Percentiles rank a stretch among this genome's conserved stretches.
Evolutionary conservation across 192 early-diverging fungal genomes (phyloP).

Genomic region (Gorgonomyces haynaldii): DNA sequence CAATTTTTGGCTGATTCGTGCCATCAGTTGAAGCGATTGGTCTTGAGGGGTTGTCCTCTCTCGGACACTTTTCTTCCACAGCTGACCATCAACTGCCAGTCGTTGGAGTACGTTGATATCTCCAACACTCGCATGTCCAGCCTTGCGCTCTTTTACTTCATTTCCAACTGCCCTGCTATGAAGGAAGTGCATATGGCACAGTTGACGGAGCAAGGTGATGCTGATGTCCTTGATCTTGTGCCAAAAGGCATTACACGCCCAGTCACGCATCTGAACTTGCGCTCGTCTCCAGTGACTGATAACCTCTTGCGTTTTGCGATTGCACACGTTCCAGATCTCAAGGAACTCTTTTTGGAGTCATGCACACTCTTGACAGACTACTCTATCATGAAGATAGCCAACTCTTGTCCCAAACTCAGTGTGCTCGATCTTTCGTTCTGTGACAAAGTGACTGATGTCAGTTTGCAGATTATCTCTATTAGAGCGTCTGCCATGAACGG

Average conservation of each 20-base stretch:
- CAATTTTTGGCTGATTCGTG: constrained; percentile 27
- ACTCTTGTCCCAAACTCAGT: constrained; percentile 20
- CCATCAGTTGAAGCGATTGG: constrained; percentile 29
- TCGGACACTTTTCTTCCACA: constrained; percentile 35
- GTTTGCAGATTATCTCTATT: constrained; percentile 25
- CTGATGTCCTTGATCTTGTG: constrained; percentile 15
- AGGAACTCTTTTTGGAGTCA: constrained; percentile 36
- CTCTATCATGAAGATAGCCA: constrained; percentile 25
- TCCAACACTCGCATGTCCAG: constrained; percentile 35
- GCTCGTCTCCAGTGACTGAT: constrained; percentile 34
- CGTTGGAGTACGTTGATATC: constrained; percentile 33
- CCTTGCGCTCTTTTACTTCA: constrained; percentile 25
- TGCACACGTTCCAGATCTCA: constrained; percentile 27
- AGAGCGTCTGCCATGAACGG: constrained; percentile 12
- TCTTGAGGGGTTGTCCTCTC: constrained; percentile 40
- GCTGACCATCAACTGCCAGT: constrained; percentile 26
- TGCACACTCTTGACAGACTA: constrained; percentile 31
- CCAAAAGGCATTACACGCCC: constrained; percentile 14
- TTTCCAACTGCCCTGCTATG: constrained; percentile 21
- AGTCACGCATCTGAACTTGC: constrained; percentile 31
- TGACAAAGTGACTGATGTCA: constrained; percentile 30
- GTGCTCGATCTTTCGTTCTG: constrained; percentile 34
- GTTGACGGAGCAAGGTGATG: constrained; percentile 23
- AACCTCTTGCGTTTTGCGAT: constrained; percentile 26
- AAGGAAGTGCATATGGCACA: constrained; percentile 34